These are phyloP conservation scores for Lactifluus piperatus DNA, from an alignment of 768 basidiomycete species.

Conservation along the genomic window DNA sequence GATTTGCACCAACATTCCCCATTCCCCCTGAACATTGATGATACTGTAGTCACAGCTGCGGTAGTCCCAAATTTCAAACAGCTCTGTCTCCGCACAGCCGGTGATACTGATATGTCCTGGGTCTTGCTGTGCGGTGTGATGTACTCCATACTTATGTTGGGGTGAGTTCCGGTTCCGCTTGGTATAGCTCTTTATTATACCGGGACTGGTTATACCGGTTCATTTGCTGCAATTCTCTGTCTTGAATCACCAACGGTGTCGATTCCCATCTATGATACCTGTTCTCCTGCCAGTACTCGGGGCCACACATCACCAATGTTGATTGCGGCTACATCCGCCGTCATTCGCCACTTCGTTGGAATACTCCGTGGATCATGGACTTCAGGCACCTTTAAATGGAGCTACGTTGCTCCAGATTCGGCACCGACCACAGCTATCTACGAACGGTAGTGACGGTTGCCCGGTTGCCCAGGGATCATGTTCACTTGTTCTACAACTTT, in stretches of 20 bases:
- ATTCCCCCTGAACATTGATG: too few species aligned
- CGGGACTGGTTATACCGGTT: not conserved
- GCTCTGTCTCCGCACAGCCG: not conserved
- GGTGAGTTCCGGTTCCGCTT: not conserved
- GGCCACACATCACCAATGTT: not conserved
- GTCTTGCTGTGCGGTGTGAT: not conserved
- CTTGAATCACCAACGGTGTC: not conserved
- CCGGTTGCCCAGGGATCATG: not conserved
- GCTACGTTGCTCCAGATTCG: not conserved
- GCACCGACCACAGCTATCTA: not conserved
- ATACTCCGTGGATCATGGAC: slow-evolving; percentile 13
- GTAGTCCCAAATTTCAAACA: not conserved
- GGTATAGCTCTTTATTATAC: not conserved
- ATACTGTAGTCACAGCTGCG: not conserved
- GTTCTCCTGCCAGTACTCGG: not conserved
- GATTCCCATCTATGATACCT: not conserved
- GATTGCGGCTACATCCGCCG: slow-evolving; percentile 1
- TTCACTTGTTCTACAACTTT: not conserved
- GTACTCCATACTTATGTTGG: not conserved
- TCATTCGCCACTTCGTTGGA: not conserved
- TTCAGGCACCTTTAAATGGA: not conserved
- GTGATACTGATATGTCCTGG: not conserved
- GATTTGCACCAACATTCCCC: too few species aligned
- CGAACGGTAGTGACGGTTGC: not conserved
- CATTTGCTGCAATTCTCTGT: not conserved